Conservation (phyloP, 1,284 basidiomycete genomes). For the Cryptococcus wingfieldii region DNA sequence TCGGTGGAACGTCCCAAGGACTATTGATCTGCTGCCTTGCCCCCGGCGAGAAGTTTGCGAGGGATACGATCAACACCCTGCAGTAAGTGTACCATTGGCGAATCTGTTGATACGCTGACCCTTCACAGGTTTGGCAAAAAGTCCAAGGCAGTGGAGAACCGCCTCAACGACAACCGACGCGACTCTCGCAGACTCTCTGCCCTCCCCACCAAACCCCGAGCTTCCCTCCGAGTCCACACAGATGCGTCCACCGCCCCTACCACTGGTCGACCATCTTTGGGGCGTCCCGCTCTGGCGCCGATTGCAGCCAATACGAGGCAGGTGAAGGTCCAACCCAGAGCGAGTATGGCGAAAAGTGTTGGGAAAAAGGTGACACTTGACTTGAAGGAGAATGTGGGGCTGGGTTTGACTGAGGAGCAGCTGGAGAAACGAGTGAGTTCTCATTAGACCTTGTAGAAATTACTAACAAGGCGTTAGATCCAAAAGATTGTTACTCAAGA, state of each 20-base stretch:
- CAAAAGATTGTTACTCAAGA: conserved; percentile 13
- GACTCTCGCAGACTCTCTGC: neutral
- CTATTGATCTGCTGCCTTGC: conserved; percentile 78
- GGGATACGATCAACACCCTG: conserved; percentile 76
- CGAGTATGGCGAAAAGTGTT: neutral
- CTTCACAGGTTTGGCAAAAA: conserved; percentile 12
- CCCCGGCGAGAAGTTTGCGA: conserved; percentile 68
- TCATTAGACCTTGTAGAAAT: neutral
- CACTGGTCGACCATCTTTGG: neutral
- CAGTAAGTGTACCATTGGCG: conserved; percentile 54
- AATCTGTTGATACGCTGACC: neutral
- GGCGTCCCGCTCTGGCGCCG: conserved; percentile 3
- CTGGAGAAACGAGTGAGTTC: conserved; percentile 10
- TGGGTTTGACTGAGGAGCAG: conserved; percentile 6
- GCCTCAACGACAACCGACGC: neutral
- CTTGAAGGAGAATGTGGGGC: neutral
- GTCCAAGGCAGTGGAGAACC: conserved; percentile 13
- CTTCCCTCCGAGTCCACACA: neutral
- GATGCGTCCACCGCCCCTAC: neutral
- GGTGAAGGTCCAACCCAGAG: neutral
- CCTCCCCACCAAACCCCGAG: neutral
- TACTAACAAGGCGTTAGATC: conserved; percentile 1
- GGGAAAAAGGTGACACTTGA: neutral
- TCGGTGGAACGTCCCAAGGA: conserved; percentile 70
- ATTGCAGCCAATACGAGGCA: conserved; percentile 2